Evolutionary conservation across 768 basidiomycete species (phyloP).

Genomic region (Gyrodon lividus): DNA sequence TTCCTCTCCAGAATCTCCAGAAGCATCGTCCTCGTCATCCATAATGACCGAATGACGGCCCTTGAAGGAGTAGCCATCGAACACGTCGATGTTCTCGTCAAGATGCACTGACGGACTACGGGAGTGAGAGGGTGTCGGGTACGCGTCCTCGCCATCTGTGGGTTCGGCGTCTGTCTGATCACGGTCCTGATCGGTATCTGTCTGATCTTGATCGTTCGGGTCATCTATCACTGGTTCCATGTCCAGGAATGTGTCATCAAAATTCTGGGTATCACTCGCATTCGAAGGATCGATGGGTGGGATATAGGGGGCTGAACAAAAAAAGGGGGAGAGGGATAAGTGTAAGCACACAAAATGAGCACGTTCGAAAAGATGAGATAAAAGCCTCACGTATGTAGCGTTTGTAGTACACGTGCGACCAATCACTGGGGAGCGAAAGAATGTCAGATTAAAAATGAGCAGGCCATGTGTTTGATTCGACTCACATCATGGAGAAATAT

Average conservation of each 20-base stretch:
- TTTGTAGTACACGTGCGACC: constrained; percentile 93
- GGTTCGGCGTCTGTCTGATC: constrained; percentile 67
- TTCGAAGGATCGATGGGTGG: constrained; percentile 88
- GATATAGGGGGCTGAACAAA: constrained; percentile 77
- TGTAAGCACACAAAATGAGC: constrained; percentile 12
- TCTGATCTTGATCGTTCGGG: constrained; percentile 56
- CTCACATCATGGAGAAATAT: constrained; percentile 93
- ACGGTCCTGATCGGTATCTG: constrained; percentile 69
- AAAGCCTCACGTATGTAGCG: constrained; percentile 81
- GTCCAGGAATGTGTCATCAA: constrained; percentile 94
- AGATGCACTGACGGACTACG: constrained; percentile 68
- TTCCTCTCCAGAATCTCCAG: constrained; percentile 34
- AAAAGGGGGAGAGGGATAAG: constrained; percentile 8
- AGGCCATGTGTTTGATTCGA: constrained; percentile 13
- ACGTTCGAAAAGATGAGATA: constrained; percentile 7
- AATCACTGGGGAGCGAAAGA: constrained; percentile 57
- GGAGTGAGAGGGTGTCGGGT: constrained; percentile 77
- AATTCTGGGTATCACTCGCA: constrained; percentile 96
- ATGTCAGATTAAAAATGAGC: constrained; percentile 12
- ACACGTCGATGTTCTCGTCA: constrained; percentile 66
- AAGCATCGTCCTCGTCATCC: constrained; percentile 61
- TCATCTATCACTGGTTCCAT: constrained; percentile 93
- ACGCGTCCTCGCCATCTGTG: constrained; percentile 73
- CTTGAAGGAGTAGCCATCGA: constrained; percentile 94
- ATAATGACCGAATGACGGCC: constrained; percentile 78